Evolutionary conservation across 2,329 filamentous ascomycete genomes (phyloP).

Genomic region (Colletotrichum lindemuthianum): DNA sequence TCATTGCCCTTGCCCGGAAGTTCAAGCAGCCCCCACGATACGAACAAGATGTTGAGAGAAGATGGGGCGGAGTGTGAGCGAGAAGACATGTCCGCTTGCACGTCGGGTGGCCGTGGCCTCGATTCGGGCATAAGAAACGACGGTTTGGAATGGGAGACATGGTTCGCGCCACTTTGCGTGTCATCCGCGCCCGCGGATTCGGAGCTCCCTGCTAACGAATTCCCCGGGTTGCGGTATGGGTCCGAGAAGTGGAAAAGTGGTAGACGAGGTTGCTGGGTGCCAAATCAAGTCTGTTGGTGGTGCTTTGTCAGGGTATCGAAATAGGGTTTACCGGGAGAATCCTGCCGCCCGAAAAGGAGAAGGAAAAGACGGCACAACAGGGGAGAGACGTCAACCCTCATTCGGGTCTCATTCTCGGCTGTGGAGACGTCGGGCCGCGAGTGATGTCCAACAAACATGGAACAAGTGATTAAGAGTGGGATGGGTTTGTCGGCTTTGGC

Average conservation of each 20-base stretch:
- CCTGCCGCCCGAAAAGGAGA: slow-evolving; percentile 12
- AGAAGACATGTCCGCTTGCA: neutral
- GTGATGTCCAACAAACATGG: slow-evolving; percentile 7
- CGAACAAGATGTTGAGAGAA: neutral
- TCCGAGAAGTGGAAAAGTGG: slow-evolving; percentile 1
- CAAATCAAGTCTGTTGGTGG: slow-evolving; percentile 13
- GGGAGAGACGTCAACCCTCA: slow-evolving; percentile 12
- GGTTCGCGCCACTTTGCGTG: neutral
- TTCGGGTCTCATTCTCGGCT: slow-evolving; percentile 19
- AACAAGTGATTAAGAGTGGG: too few relatives aligned
- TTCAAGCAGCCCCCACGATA: slow-evolving; percentile 19
- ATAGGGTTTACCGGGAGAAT: slow-evolving; percentile 32
- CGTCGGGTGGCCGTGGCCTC: neutral
- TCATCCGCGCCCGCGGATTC: slow-evolving; percentile 16
- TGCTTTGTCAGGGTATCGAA: slow-evolving; percentile 17
- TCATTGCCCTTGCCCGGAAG: slow-evolving; percentile 6
- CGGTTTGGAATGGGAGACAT: neutral
- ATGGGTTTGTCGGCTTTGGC: neutral
- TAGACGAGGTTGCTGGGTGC: slow-evolving; percentile 3
- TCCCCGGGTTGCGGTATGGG: neutral
- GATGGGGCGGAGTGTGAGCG: neutral
- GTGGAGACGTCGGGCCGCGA: slow-evolving; percentile 28
- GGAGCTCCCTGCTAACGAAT: slow-evolving; percentile 13
- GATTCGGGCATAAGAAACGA: slow-evolving; percentile 2
- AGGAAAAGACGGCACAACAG: slow-evolving; percentile 8